These are phyloP conservation scores for Aspergillus chevalieri DNA, from an alignment of 2,329 filamentous ascomycete genomes.

Conservation along the genomic window DNA sequence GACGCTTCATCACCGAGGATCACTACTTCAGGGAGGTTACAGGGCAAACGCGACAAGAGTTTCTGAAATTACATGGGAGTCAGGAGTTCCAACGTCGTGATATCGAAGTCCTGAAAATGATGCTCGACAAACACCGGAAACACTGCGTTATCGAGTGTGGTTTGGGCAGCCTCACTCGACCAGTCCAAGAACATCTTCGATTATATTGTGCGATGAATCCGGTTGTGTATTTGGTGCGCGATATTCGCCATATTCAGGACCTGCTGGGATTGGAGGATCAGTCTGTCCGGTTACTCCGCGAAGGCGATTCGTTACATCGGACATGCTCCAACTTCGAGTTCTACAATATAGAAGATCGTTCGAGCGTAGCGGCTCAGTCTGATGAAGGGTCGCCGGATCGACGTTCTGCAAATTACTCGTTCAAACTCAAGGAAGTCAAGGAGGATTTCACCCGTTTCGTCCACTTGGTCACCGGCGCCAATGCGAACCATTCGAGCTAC, in stretches of 20 bases:
- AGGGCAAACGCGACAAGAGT: conserved; percentile 37
- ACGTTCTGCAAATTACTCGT: conserved; percentile 41
- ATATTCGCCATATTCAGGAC: conserved; percentile 34
- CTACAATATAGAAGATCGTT: conserved; percentile 45
- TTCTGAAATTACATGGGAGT: conserved; percentile 33
- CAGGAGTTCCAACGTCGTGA: conserved; percentile 39
- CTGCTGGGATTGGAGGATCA: conserved; percentile 41
- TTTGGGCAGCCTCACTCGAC: conserved; percentile 37
- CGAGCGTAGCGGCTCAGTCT: conserved; percentile 12
- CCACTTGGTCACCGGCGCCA: conserved; percentile 51
- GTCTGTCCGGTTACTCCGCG: conserved; percentile 37
- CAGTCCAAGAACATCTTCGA: conserved; percentile 36
- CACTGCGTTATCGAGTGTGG: conserved; percentile 41
- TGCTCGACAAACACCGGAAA: conserved; percentile 39
- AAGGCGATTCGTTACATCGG: conserved; percentile 41
- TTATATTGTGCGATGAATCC: conserved; percentile 33
- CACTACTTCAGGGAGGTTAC: conserved; percentile 41
- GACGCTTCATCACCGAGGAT: conserved; percentile 40
- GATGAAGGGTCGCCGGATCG: conserved; percentile 38
- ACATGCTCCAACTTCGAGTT: conserved; percentile 44
- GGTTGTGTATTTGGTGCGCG: conserved; percentile 37
- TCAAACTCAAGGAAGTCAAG: conserved; percentile 49
- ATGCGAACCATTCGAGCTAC: conserved; percentile 47
- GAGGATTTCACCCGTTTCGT: conserved; percentile 57
- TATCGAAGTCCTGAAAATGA: conserved; percentile 36